Evolutionary conservation across 2,329 filamentous ascomycete genomes (phyloP), one percentile per base, ranked within the genome.

Genomic region (Botrytis byssoidea): DNA sequence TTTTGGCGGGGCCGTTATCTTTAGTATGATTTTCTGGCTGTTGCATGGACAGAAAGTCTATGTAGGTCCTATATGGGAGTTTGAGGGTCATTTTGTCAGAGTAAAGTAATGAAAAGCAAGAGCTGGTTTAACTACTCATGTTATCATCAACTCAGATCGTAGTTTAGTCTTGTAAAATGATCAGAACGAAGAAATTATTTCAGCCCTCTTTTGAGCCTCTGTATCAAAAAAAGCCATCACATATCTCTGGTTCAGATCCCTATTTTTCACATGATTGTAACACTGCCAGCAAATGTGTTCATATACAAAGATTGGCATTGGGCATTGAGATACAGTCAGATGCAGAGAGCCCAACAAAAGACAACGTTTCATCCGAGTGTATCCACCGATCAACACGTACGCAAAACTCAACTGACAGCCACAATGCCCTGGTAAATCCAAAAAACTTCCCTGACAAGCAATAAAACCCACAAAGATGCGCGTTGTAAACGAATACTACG

Each of bases 11-110:
- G 61, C 55, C 0, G 35, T 75, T 32, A 40, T 71, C 12, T 64
- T 74, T 25, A 59, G 59, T 25, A 40, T 68, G 57, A 12, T 69
- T 18, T 75, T 67, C 35, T 74, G 72, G 74, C n/a, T 61, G 14
- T 20, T 75, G 5, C 51, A 69, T 69, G 72, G 67, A 7, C 57
- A 72, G 10, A 66, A 71, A 35, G 44, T 64, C 22, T 75, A 75
- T 51, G 73, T 63, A 20, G 74, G 74, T 32, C 72, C 72, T 1
- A 42, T 72, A 44, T 64, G 44, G n/a, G 48, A 46, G 22, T 55
- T 55, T 68, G 48, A 68, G 29, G 29, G 65, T n/a, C 44, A 68
- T 7, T 68, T 51, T 40, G 48, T 68, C 6, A 68, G 65, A 55
- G 48, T 29, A 14, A 55, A 37, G 20, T 68, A 9, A 65, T 44